phyloP scores from a whole-genome alignment of 257 asterid genomes.

The Haberlea rhodopensis region DNA sequence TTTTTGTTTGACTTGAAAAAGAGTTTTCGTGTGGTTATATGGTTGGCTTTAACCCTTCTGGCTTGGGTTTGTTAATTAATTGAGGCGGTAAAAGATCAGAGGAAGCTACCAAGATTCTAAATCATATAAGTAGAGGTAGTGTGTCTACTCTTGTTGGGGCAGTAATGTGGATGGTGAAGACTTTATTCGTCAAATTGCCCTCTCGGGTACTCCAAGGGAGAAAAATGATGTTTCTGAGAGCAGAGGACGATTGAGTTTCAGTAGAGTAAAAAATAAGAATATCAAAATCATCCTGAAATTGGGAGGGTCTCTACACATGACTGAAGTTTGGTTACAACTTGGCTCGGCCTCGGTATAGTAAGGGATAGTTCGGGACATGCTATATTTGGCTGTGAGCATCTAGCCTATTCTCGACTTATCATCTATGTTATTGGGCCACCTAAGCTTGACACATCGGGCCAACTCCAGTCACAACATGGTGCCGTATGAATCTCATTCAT shows the following conservation, averaged over 20 bases:
- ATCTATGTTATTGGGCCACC: too few species aligned
- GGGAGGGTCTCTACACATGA: too few species aligned
- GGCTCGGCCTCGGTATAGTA: too few species aligned
- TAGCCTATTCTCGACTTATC: too few species aligned
- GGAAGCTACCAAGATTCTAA: conserved; percentile 30
- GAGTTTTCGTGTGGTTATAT: conserved; percentile 54
- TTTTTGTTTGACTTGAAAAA: conserved; percentile 52
- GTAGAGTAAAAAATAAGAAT: conserved; percentile 14
- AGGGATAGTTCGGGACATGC: too few species aligned
- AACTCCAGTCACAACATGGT: too few species aligned
- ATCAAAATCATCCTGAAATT: too few species aligned
- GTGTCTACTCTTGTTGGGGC: conserved; percentile 68
- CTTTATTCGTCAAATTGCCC: conserved; percentile 49
- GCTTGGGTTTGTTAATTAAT: conserved; percentile 61
- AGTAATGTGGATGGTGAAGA: conserved; percentile 63
- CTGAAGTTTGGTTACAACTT: too few species aligned
- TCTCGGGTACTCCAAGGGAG: conserved; percentile 44
- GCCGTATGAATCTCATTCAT: too few species aligned
- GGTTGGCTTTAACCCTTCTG: conserved; percentile 60
- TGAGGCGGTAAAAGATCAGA: conserved; percentile 38
- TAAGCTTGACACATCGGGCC: too few species aligned
- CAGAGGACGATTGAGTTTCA: conserved; percentile 50
- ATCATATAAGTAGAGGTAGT: conserved; percentile 53
- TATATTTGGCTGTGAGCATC: too few species aligned
- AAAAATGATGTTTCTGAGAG: conserved; percentile 1